Percentiles rank a stretch among this genome's conserved stretches.
Conservation (phyloP, 495 filamentous ascomycete species). For the Aspergillus coremiiformis region DNA sequence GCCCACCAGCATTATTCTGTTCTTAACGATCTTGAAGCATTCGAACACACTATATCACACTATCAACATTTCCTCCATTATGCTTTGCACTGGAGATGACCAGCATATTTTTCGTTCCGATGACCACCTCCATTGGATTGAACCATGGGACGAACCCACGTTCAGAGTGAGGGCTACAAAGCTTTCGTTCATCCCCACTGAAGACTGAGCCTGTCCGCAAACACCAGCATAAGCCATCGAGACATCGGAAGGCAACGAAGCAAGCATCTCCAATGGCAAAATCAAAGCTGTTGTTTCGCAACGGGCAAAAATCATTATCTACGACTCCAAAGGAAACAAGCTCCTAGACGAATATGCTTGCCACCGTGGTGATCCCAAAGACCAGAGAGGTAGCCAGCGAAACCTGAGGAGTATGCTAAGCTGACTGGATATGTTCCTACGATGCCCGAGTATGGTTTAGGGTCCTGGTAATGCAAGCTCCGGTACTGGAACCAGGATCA, state of each 20-base stretch:
- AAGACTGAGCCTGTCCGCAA: constrained; percentile 46
- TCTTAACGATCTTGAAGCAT: neutral
- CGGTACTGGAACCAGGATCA: constrained; percentile 54
- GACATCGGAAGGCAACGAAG: constrained; percentile 24
- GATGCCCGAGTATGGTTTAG: constrained; percentile 57
- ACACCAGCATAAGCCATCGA: constrained; percentile 18
- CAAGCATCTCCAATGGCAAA: constrained; percentile 43
- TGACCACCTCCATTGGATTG: constrained; percentile 47
- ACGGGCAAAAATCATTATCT: constrained; percentile 45
- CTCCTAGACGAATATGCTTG: constrained; percentile 51
- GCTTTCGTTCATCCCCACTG: constrained; percentile 36
- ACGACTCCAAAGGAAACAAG: constrained; percentile 34
- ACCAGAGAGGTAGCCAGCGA: constrained; percentile 50
- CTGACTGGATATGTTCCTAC: constrained; percentile 48
- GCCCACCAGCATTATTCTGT: neutral
- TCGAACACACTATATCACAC: neutral
- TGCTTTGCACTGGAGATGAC: constrained; percentile 38
- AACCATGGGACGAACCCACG: constrained; percentile 49
- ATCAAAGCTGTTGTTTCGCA: constrained; percentile 42
- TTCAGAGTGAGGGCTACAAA: constrained; percentile 49
- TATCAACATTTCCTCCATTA: constrained; percentile 13
- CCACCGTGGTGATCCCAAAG: constrained; percentile 40
- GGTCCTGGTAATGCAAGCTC: constrained; percentile 57
- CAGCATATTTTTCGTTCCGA: constrained; percentile 43
- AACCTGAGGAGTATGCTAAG: constrained; percentile 46